A percentile compares a stretch with the other conserved stretches of the same genome.
These are phyloP conservation scores for Thermomucor indicae-seudaticae DNA, from an alignment of 371 early-diverging fungal species.

Conservation along the genomic window DNA sequence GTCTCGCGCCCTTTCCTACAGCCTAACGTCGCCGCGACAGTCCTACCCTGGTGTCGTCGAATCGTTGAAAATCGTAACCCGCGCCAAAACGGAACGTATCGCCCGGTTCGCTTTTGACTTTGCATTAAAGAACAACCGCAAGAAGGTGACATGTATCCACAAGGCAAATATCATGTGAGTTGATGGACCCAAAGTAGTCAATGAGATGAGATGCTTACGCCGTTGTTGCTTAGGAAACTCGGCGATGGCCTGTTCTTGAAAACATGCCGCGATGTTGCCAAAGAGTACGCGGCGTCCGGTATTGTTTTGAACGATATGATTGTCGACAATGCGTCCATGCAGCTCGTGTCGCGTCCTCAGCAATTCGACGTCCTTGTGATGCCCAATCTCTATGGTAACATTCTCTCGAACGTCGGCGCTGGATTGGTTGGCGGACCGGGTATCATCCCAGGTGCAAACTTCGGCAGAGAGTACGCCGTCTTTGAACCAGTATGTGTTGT, in stretches of 20 bases:
- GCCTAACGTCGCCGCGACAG: slow-evolving; percentile 12
- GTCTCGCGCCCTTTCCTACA: background rate
- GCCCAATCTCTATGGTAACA: slow-evolving; percentile 98
- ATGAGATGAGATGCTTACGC: background rate
- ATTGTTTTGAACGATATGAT: slow-evolving; percentile 96
- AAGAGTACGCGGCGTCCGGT: slow-evolving; percentile 83
- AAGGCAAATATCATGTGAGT: slow-evolving; percentile 98
- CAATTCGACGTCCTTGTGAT: slow-evolving; percentile 98
- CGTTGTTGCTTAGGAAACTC: slow-evolving; percentile 68
- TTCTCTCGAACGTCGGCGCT: slow-evolving; percentile 94
- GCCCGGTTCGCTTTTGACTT: slow-evolving; percentile 97
- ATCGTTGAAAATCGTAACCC: slow-evolving; percentile 94
- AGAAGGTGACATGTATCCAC: slow-evolving; percentile 98
- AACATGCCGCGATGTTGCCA: slow-evolving; percentile 88
- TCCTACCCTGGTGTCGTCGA: slow-evolving; percentile 96
- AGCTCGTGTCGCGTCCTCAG: slow-evolving; percentile 92
- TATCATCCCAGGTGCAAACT: slow-evolving; percentile 92
- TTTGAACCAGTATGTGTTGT: slow-evolving; percentile 78
- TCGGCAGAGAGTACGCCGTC: slow-evolving; percentile 93
- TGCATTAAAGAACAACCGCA: slow-evolving; percentile 91
- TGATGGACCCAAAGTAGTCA: background rate
- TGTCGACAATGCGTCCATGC: slow-evolving; percentile 98
- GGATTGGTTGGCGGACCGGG: slow-evolving; percentile 96
- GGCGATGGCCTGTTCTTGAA: slow-evolving; percentile 96
- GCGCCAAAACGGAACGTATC: slow-evolving; percentile 94